Conservation (phyloP, 2,329 filamentous ascomycete genomes). For the Aspergillus clavatus region DNA sequence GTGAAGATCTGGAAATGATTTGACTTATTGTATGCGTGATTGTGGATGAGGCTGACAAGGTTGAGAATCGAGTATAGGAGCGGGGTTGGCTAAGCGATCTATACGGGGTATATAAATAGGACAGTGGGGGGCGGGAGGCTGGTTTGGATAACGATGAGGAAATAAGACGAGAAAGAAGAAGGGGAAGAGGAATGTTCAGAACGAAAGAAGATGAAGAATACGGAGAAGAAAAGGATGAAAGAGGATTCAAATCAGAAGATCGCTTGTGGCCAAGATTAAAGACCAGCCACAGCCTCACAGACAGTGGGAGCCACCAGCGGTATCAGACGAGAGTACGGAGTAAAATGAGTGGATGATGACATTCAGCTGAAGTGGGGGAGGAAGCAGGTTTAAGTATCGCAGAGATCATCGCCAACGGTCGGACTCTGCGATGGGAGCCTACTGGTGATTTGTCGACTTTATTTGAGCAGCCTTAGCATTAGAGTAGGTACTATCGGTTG, state of each 20-base stretch:
- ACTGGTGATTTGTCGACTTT: neutral
- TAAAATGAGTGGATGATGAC: neutral
- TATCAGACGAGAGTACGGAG: neutral
- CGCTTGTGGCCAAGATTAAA: neutral
- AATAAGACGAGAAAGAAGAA: neutral
- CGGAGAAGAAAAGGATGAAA: slow-evolving; percentile 3
- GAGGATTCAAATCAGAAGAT: neutral
- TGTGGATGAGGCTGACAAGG: neutral
- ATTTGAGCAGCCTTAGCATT: too few relatives aligned
- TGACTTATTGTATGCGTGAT: neutral
- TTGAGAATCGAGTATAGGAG: neutral
- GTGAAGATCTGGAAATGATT: too few relatives aligned
- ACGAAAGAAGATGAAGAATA: neutral
- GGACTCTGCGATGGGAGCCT: neutral
- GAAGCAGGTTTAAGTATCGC: neutral
- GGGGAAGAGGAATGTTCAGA: too few relatives aligned
- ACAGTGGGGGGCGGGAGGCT: slow-evolving; percentile 7
- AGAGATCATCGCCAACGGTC: neutral
- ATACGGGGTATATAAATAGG: slow-evolving; percentile 14
- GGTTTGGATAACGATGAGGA: slow-evolving; percentile 2
- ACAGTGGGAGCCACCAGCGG: slow-evolving; percentile 6
- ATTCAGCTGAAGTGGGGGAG: slow-evolving; percentile 19
- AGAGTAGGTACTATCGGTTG: too few relatives aligned
- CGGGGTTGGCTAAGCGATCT: neutral
- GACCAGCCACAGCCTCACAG: slow-evolving; percentile 9